phyloP scores from a whole-genome alignment of 2,329 filamentous ascomycete genomes.

The Curvularia hawaiiensis region DNA sequence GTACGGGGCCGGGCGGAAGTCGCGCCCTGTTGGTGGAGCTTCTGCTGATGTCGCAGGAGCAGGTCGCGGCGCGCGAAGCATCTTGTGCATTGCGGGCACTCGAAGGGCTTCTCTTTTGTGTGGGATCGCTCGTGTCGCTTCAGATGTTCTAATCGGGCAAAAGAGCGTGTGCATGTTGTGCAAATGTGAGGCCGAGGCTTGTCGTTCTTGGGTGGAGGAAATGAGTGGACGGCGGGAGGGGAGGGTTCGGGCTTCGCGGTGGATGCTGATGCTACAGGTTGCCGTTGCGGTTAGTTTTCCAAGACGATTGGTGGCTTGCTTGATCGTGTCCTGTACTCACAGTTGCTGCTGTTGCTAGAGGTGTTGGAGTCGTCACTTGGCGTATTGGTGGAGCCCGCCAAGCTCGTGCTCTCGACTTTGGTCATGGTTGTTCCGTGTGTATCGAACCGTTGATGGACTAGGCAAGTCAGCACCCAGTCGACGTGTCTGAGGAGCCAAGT shows the following conservation, averaged over 20 bases:
- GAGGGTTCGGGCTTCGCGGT: constrained; percentile 40
- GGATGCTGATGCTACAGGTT: constrained; percentile 37
- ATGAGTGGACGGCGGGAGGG: constrained; percentile 46
- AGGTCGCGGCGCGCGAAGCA: constrained; percentile 95
- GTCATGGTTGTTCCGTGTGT: constrained; percentile 29
- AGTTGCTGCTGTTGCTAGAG: constrained; percentile 37
- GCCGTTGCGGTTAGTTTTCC: constrained; percentile 24
- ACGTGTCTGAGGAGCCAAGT: constrained; percentile 6
- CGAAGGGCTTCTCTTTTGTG: constrained; percentile 98
- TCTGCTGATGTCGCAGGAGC: constrained; percentile 94
- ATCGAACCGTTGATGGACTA: constrained; percentile 6
- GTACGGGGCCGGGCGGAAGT: constrained; percentile 86
- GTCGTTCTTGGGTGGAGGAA: constrained; percentile 91
- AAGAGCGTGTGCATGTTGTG: constrained; percentile 86
- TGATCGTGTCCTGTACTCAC: constrained; percentile 28
- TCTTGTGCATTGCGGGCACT: constrained; percentile 90
- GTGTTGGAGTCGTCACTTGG: constrained; percentile 38
- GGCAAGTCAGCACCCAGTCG: constrained; percentile 1
- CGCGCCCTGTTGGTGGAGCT: constrained; percentile 91
- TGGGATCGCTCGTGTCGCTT: constrained; percentile 98
- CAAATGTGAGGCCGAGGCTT: constrained; percentile 96
- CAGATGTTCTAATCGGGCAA: constrained; percentile 92
- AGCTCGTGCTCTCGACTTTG: constrained; percentile 31
- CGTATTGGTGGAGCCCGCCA: constrained; percentile 34
- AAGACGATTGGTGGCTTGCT: neutral